Evolutionary conservation across 2,329 filamentous ascomycete species (phyloP).

Genomic region (Pseudogymnoascus sp.): DNA sequence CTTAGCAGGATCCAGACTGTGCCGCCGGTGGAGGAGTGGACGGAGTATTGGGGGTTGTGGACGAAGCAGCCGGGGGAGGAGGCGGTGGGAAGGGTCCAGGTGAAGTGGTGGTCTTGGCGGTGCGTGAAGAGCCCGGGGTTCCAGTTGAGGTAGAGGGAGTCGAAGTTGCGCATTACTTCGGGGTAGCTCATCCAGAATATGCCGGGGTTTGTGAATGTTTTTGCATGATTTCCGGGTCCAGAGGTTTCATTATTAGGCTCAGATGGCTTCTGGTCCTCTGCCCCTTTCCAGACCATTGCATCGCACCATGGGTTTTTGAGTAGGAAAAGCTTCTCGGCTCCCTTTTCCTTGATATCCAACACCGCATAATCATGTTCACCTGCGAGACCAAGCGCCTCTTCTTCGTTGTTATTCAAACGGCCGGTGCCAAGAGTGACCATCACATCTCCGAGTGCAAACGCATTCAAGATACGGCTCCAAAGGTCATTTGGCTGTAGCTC

Average conservation of each 20-base stretch:
- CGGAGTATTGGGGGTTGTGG: constrained; percentile 64
- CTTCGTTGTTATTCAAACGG: constrained; percentile 65
- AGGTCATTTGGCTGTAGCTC: constrained; percentile 67
- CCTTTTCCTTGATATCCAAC: constrained; percentile 62
- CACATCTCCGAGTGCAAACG: constrained; percentile 70
- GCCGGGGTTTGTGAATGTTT: constrained; percentile 43
- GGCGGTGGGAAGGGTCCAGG: constrained; percentile 55
- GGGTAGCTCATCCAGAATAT: constrained; percentile 91
- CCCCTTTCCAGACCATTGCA: constrained; percentile 61
- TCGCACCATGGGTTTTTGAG: constrained; percentile 96
- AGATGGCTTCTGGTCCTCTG: constrained; percentile 20
- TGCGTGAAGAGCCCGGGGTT: constrained; percentile 75
- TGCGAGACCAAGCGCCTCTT: constrained; percentile 71
- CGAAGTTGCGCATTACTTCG: constrained; percentile 82
- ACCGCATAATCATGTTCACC: constrained; percentile 93
- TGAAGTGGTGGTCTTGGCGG: constrained; percentile 84
- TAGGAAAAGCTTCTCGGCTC: constrained; percentile 58
- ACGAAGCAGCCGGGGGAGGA: constrained; percentile 47
- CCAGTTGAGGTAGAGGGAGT: constrained; percentile 97
- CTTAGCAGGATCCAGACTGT: constrained; percentile 77
- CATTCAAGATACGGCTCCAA: constrained; percentile 68
- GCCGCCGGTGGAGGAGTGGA: constrained; percentile 49
- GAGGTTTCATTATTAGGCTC: constrained; percentile 12
- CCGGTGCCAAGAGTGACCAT: constrained; percentile 88
- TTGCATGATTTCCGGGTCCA: constrained; percentile 17